Percentiles rank a stretch among this genome's conserved stretches.
Conservation (phyloP, 805 yeast species). For the Kluyveromyces lactis region DNA sequence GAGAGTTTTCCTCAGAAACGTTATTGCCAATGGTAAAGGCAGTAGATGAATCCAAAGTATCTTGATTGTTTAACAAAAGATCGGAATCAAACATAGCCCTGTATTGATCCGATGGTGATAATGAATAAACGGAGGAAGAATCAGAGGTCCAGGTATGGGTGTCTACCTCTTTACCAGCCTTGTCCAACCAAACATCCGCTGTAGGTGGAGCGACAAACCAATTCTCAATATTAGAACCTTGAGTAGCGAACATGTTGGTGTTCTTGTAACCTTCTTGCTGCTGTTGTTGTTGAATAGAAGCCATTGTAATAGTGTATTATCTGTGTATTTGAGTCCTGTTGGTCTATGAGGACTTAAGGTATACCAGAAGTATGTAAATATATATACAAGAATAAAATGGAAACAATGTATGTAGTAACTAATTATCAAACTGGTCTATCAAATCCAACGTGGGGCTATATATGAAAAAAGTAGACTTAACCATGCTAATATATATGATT, state of each 20-base stretch:
- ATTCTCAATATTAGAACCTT: not conserved
- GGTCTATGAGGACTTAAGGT: no score
- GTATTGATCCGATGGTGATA: constrained; percentile 9
- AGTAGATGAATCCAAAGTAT: not conserved
- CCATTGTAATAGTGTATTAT: no score
- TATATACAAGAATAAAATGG: no score
- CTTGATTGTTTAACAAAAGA: not conserved
- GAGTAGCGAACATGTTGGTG: not conserved
- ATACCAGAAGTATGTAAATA: no score
- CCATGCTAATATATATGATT: no score
- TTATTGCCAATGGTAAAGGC: constrained; percentile 2
- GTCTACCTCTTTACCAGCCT: not conserved
- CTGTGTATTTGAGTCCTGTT: no score
- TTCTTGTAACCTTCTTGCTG: no score
- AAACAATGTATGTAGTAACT: no score
- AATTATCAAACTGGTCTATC: no score
- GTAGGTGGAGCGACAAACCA: constrained; percentile 1
- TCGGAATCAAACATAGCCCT: constrained; percentile 8
- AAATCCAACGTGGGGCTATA: no score
- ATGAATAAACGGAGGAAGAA: not conserved
- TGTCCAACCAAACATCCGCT: constrained; percentile 1
- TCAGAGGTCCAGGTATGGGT: not conserved
- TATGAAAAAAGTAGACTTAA: no score
- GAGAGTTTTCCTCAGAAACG: constrained; percentile 6
- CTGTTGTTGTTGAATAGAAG: no score